phyloP scores from a whole-genome alignment of 2,329 filamentous ascomycete species.

The Sclerotinia borealis region DNA sequence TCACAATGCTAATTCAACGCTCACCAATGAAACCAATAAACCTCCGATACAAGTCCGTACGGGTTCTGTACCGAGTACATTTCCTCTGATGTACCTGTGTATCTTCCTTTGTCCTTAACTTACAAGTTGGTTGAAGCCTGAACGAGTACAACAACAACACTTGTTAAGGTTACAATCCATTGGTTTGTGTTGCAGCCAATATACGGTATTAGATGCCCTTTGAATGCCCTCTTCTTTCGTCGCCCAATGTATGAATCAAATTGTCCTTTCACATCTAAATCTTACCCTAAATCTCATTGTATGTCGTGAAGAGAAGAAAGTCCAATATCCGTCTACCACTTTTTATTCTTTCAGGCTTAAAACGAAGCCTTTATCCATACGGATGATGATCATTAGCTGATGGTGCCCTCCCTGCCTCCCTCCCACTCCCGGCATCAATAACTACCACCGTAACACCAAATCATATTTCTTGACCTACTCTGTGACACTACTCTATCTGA shows the following conservation, averaged over 20 bases:
- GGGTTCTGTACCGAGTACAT: too few relatives aligned
- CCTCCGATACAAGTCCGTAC: background rate
- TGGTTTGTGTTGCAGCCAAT: background rate
- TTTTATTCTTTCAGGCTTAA: background rate
- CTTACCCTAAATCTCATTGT: background rate
- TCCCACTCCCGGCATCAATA: background rate
- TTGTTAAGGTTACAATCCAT: conserved; percentile 5
- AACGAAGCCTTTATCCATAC: background rate
- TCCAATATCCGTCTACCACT: background rate
- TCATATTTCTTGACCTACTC: background rate
- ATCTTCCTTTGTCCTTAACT: background rate
- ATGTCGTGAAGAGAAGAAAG: background rate
- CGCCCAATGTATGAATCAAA: background rate
- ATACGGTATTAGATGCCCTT: background rate
- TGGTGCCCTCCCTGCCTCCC: too few relatives aligned
- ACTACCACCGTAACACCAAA: background rate
- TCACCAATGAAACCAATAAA: background rate
- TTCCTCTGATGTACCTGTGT: background rate
- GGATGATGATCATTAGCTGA: too few relatives aligned
- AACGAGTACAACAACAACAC: too few relatives aligned
- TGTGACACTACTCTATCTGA: background rate
- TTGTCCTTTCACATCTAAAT: background rate
- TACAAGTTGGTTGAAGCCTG: background rate
- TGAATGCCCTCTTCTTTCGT: background rate
- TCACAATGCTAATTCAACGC: background rate